Base-by-base conservation (phyloP, 2,329 filamentous ascomycete species). In the Alternaria consortialis region DNA sequence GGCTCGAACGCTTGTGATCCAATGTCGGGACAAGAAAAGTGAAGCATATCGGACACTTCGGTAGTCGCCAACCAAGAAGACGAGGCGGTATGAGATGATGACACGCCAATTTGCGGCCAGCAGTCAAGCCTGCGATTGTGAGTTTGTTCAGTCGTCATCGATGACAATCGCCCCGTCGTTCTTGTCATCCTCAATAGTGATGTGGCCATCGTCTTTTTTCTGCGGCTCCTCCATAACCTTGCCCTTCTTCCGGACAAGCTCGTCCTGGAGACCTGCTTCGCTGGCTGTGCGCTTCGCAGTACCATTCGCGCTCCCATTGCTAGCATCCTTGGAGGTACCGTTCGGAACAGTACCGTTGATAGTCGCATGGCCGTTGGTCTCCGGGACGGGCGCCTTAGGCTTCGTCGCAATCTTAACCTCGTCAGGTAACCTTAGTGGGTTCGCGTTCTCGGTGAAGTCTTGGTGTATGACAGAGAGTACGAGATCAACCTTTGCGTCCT, bases 401-500 rank as follows among this genome's bases (percentile, higher is more conserved):
- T 82, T 84, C 6, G 77, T 74, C 1, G 84, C 81, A 44, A 87
- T 84, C 6, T 83, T 77, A 5, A 84, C 64, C 36, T 80, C 73
- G 29, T 77, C 77, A 2, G 82, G 74, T 3, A 83, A 78, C 67
- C 84, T 84, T 60, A 91, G 84, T 1, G 88, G 83, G 72, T 87
- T 87, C 43, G 84, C 84, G 11, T 83, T 80, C 17, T 69, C 57
- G 29, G 69, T 66, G 20, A 71, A 56, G 17, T 65, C 63, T 86
- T 84, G 82, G 76, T 88, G 85, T 68, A 88, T 84, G 54, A 93
- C 84, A 65, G 87, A 86, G 13, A 97, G 82, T 53, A 94, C 85
- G 2, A 98, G 84, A 65, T 97, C 94, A 56, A 97, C 90, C 62
- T 91, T 89, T 0, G 91, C 85, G 48, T 90, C 85, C 42, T 92